A percentile compares a stretch with the other conserved stretches of the same genome.
Conservation (phyloP, 495 filamentous ascomycete species). For the Articulospora tetracladia region DNA sequence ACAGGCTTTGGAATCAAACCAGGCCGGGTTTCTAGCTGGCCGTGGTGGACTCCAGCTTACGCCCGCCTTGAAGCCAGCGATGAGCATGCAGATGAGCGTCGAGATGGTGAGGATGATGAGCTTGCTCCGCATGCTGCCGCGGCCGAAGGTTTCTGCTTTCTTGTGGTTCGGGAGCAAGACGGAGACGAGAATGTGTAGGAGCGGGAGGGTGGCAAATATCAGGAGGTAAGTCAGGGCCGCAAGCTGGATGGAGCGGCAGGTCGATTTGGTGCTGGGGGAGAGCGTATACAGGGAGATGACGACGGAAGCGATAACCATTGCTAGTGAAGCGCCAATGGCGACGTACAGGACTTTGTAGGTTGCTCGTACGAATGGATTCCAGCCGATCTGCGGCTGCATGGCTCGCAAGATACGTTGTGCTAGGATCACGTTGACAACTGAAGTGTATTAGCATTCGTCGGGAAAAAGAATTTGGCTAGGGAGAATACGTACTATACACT, state of each 20-base stretch:
- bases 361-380: conserved; percentile 46
- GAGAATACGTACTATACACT: neutral
- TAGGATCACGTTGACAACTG: conserved; percentile 73
- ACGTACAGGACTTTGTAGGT: conserved; percentile 53
- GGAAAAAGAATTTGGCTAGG: conserved; percentile 53
- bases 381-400: conserved; percentile 65
- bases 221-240: neutral
- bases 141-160: neutral
- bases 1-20: neutral
- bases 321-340: conserved; percentile 53
- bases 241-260: neutral
- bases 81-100: neutral
- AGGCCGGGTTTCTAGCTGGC: neutral
- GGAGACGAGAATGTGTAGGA: neutral
- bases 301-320: conserved; percentile 63
- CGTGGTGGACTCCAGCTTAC: neutral
- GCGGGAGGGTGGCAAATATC: neutral
- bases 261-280: conserved; percentile 29
- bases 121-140: neutral
- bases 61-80: neutral
- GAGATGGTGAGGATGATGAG: neutral
- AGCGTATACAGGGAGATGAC: conserved; percentile 65
- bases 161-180: neutral
- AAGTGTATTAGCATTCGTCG: conserved; percentile 74
- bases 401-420: conserved; percentile 73